Evolutionary conservation across 768 basidiomycete genomes (phyloP), one percentile per base, ranked within the genome.

Genomic region (Lentinula aciculospora): DNA sequence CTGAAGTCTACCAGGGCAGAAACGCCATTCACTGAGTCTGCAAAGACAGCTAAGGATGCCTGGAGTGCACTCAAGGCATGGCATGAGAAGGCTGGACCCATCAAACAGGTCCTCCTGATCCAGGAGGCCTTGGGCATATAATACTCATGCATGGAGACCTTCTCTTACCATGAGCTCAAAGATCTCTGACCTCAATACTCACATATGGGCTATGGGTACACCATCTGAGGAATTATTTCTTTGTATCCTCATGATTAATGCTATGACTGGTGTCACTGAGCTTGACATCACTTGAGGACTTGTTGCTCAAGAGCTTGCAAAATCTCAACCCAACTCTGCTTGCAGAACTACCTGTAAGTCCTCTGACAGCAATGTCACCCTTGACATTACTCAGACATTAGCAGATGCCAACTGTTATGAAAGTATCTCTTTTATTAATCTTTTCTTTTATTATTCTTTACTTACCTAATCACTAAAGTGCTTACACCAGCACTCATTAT

Each of bases 281-380:
- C 53, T 63, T 19, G 25, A 47, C 0, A 25, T 39, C 19, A 48
- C 66, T 1, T 39, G 54, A 7, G 53, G 64, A 32, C 58, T 61
- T 15, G 40, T 63, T 15, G 53, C 53, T 8, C 48, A 50, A 5
- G 27, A 51, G 34, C 39, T 15, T 1, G 32, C 71, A 71, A 10
- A 62, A 9, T 29, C 69, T 53, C n/a, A 72, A 65, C 27, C 68
- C 71, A 32, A 71, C 66, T 32, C 71, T 56, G 25, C 69, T 51
- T 9, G 66, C 66, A 15, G 68, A 67, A 19, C 68, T 25, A 31
- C 29, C 4, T 50, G 17, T 29, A 19, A 12, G 4, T 29, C 48
- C 5, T 31, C 48, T 19, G 48, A 29, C 1, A 50, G 29, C 23
- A 50, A 31, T 15, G 15, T 29, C 2, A 27, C 48, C 4, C 32